Evolutionary conservation across 78 protist genomes (phyloP).

Genomic region (slime mould (Dictyostelium discoideum)): DNA sequence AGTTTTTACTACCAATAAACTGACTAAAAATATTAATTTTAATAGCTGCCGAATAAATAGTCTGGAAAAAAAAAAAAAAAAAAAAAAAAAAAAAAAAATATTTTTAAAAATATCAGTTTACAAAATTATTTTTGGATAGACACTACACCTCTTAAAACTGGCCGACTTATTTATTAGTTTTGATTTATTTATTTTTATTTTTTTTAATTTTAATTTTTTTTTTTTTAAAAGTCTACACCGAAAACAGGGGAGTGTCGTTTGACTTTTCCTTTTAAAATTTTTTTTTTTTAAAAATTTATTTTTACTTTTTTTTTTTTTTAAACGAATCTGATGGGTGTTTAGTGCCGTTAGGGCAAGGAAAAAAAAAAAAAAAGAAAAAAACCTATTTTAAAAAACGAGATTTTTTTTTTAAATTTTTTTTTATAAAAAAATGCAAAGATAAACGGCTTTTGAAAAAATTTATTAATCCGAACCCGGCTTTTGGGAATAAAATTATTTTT

Average conservation of each 20-base stretch:
- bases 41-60: background rate
- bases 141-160: background rate
- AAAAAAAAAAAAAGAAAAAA: too few relatives aligned
- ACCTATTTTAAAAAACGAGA: background rate
- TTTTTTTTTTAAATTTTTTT: too few relatives aligned
- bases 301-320: background rate
- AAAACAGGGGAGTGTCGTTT: background rate
- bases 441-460: too few relatives aligned
- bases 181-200: too few relatives aligned
- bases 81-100: too few relatives aligned
- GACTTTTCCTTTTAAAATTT: background rate
- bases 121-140: background rate
- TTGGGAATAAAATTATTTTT: background rate
- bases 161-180: background rate
- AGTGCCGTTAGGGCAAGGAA: background rate
- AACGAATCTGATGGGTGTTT: background rate
- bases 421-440: too few relatives aligned
- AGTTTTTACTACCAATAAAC: background rate
- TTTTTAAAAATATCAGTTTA: background rate
- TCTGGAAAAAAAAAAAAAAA: background rate
- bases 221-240: background rate
- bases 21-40: background rate
- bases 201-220: too few relatives aligned
- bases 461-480: background rate
- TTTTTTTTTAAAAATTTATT: too few relatives aligned